phyloP scores from a whole-genome alignment of 1,139 yeast genomes.

The Kodamaea suecica region DNA sequence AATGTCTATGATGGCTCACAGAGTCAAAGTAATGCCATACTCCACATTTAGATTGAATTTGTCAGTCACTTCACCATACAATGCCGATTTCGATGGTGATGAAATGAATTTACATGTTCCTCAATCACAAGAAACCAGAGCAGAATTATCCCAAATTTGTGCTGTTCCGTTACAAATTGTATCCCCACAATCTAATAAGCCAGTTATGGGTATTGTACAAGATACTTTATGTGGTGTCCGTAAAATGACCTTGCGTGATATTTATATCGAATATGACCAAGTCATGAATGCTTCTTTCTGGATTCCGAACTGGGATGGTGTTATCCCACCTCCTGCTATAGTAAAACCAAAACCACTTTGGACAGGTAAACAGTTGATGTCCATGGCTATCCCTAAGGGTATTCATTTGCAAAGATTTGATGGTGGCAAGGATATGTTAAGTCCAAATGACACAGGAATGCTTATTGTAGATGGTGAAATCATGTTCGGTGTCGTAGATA shows the following conservation, averaged over 20 bases:
- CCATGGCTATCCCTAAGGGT: conserved; percentile 94
- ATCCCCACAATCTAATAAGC: conserved; percentile 97
- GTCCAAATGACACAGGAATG: conserved; percentile 92
- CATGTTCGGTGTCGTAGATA: conserved; percentile 96
- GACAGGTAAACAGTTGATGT: conserved; percentile 94
- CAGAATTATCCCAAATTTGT: conserved; percentile 90
- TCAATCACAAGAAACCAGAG: conserved; percentile 96
- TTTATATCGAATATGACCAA: conserved; percentile 84
- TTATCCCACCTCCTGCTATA: conserved; percentile 95
- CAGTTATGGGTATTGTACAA: conserved; percentile 99
- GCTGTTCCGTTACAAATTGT: conserved; percentile 98
- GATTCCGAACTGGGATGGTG: conserved; percentile 99
- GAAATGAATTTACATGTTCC: conserved; percentile 99
- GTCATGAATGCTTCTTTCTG: conserved; percentile 95
- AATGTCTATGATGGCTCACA: conserved; percentile 99
- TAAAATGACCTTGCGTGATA: conserved; percentile 90
- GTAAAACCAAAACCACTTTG: conserved; percentile 93
- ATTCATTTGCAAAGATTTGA: conserved; percentile 92
- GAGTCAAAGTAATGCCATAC: conserved; percentile 98
- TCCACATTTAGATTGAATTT: conserved; percentile 94
- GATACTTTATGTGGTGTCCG: conserved; percentile 97
- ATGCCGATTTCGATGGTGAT: conserved; percentile 99
- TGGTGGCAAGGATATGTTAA: conserved; percentile 77
- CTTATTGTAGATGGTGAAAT: conserved; percentile 88
- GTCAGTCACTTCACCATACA: conserved; percentile 97